Percentiles rank a stretch among this genome's conserved stretches.
These are phyloP conservation scores for Symbiodinium pilosum DNA, from an alignment of 73 alveolate genomes.

Conservation along the genomic window DNA sequence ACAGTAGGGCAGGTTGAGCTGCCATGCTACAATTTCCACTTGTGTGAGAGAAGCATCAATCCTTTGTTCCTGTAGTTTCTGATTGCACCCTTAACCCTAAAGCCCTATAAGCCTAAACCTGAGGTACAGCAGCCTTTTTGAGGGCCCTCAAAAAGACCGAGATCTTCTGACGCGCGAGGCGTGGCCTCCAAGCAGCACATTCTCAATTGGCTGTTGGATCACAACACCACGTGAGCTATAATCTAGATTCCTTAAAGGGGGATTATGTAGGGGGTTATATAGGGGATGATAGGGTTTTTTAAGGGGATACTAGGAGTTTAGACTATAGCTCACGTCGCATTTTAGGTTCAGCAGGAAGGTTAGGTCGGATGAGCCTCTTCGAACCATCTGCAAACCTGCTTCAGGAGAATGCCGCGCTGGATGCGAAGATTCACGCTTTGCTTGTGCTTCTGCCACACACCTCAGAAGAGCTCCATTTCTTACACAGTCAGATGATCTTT, in stretches of 20 bases:
- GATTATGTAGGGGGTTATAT: not conserved
- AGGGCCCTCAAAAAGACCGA: constrained; percentile 48
- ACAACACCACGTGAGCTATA: too few relatives aligned
- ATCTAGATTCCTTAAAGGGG: too few relatives aligned
- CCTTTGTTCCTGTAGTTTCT: too few relatives aligned
- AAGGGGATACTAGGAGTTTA: not conserved
- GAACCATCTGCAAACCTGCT: not conserved
- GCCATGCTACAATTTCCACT: too few relatives aligned
- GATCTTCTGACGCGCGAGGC: constrained; percentile 53
- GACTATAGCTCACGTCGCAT: not conserved
- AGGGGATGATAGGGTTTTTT: not conserved
- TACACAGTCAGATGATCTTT: too few relatives aligned
- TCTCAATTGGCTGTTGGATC: too few relatives aligned
- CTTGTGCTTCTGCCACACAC: constrained; percentile 27
- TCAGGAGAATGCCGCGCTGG: constrained; percentile 49
- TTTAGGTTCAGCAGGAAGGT: not conserved
- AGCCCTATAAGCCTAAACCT: constrained; percentile 1
- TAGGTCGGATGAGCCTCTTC: not conserved
- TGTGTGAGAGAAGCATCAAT: too few relatives aligned
- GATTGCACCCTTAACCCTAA: too few relatives aligned
- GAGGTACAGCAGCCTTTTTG: constrained; percentile 44
- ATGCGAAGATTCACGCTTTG: constrained; percentile 18
- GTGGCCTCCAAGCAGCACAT: too few relatives aligned
- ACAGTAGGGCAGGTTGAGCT: too few relatives aligned
- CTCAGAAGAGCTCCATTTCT: not conserved